A percentile compares a stretch with the other conserved stretches of the same genome.
Evolutionary conservation across 768 basidiomycete genomes (phyloP).

Genomic region (Leucocoprinus sp.): DNA sequence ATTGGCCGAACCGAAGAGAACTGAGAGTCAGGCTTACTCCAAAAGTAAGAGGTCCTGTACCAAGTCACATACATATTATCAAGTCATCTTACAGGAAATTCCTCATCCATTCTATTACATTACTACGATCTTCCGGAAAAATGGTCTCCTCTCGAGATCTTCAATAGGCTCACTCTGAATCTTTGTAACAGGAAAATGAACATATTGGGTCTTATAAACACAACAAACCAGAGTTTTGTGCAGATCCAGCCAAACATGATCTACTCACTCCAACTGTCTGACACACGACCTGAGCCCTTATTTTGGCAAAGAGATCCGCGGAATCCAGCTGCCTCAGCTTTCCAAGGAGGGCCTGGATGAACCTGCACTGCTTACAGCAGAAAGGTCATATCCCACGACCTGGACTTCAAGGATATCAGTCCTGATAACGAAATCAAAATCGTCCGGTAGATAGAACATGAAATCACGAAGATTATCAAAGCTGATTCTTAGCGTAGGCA

Average conservation of each 20-base stretch:
- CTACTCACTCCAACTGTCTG: conserved; percentile 33
- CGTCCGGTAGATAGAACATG: conserved; percentile 24
- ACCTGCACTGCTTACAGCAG: conserved; percentile 41
- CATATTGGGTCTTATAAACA: too few relatives aligned
- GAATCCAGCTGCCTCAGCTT: conserved; percentile 47
- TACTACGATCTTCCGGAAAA: conserved; percentile 40
- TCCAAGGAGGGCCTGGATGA: conserved; percentile 45
- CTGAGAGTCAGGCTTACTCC: background rate
- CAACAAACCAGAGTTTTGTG: conserved; percentile 36
- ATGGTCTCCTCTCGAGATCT: conserved; percentile 38
- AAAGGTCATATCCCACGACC: conserved; percentile 50
- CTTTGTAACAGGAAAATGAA: conserved; percentile 19
- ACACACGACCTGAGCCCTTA: conserved; percentile 38
- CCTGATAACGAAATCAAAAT: conserved; percentile 47
- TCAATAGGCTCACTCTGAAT: conserved; percentile 25
- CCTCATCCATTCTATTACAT: conserved; percentile 45
- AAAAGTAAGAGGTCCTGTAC: conserved; percentile 9
- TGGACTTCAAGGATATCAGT: conserved; percentile 51
- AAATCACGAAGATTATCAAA: background rate
- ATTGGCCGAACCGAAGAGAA: conserved; percentile 13
- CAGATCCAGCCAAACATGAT: conserved; percentile 43
- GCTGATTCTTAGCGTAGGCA: conserved; percentile 19
- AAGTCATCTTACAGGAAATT: conserved; percentile 28
- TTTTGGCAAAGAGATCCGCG: conserved; percentile 42
- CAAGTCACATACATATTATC: background rate